Percentiles rank a stretch among this genome's conserved stretches.
These are phyloP conservation scores for Nemania sp. DNA, from an alignment of 2,329 filamentous ascomycete genomes.

Conservation along the genomic window DNA sequence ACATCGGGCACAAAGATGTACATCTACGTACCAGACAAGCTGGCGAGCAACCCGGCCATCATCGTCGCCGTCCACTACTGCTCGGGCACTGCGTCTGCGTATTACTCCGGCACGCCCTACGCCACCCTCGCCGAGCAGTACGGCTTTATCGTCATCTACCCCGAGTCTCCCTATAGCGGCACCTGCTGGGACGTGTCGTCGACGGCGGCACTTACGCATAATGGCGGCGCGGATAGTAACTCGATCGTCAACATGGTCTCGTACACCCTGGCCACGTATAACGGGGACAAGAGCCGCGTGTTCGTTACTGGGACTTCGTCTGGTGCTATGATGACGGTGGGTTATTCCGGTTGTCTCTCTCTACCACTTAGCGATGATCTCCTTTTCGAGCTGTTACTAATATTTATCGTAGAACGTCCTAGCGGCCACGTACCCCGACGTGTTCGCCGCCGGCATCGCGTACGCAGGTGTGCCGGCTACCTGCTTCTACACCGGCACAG, in stretches of 20 bases:
- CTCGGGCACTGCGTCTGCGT: conserved; percentile 61
- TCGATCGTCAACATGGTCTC: conserved; percentile 70
- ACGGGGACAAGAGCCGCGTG: conserved; percentile 62
- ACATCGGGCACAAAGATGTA: conserved; percentile 60
- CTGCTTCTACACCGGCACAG: conserved; percentile 57
- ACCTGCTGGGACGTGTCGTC: conserved; percentile 65
- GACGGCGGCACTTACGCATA: conserved; percentile 62
- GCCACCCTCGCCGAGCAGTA: conserved; percentile 55
- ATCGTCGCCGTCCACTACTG: conserved; percentile 68
- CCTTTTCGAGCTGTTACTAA: neutral
- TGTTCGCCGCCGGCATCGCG: conserved; percentile 59
- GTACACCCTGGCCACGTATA: conserved; percentile 65
- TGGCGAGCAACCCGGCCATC: conserved; percentile 58
- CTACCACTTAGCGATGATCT: neutral
- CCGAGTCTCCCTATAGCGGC: conserved; percentile 62
- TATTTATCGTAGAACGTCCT: conserved; percentile 55
- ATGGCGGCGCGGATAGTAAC: conserved; percentile 68
- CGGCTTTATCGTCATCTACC: conserved; percentile 66
- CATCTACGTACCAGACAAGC: conserved; percentile 55
- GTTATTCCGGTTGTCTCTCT: conserved; percentile 17
- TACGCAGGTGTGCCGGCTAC: conserved; percentile 60
- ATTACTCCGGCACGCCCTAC: conserved; percentile 63
- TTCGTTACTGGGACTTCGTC: conserved; percentile 65
- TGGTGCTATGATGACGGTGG: conserved; percentile 63
- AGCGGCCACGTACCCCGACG: conserved; percentile 60